A percentile compares a stretch with the other conserved stretches of the same genome.
These are phyloP conservation scores for Geotrichum cucujoidarum DNA, from an alignment of 1,139 yeast genomes.

Conservation along the genomic window DNA sequence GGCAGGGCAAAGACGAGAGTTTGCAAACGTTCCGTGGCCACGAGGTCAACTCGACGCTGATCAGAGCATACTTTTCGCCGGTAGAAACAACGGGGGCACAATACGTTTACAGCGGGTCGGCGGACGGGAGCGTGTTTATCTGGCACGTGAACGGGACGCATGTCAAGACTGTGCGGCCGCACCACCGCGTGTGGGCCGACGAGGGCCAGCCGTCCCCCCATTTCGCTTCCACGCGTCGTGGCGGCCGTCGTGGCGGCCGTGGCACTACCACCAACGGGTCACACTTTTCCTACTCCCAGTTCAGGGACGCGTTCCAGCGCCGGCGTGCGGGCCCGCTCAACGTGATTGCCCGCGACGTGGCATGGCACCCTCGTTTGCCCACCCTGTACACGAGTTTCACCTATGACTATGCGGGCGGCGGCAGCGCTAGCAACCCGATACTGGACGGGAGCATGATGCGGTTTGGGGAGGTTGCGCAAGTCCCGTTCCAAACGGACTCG, in stretches of 20 bases:
- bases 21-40: slow-evolving; percentile 36
- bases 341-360: slow-evolving; percentile 27
- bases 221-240: no score
- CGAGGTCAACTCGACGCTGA: slow-evolving; percentile 31
- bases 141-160: slow-evolving; percentile 35
- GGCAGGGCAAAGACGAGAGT: slow-evolving; percentile 31
- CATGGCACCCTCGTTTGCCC: slow-evolving; percentile 28
- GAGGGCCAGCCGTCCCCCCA: no score
- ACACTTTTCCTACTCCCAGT: background rate
- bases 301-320: background rate
- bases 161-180: slow-evolving; percentile 13
- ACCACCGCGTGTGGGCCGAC: no score
- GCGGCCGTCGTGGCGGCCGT: slow-evolving; percentile 4
- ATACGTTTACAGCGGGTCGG: slow-evolving; percentile 35
- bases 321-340: slow-evolving; percentile 15
- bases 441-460: no score
- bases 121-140: slow-evolving; percentile 32
- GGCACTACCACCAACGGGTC: background rate
- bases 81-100: slow-evolving; percentile 30
- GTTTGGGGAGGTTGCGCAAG: background rate
- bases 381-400: slow-evolving; percentile 13
- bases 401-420: no score
- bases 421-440: no score
- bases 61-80: slow-evolving; percentile 36
- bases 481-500: background rate